A percentile compares a stretch with the other conserved stretches of the same genome.
Conservation (phyloP, 1,139 yeast species). For the Suhomyces ambrosiae region DNA sequence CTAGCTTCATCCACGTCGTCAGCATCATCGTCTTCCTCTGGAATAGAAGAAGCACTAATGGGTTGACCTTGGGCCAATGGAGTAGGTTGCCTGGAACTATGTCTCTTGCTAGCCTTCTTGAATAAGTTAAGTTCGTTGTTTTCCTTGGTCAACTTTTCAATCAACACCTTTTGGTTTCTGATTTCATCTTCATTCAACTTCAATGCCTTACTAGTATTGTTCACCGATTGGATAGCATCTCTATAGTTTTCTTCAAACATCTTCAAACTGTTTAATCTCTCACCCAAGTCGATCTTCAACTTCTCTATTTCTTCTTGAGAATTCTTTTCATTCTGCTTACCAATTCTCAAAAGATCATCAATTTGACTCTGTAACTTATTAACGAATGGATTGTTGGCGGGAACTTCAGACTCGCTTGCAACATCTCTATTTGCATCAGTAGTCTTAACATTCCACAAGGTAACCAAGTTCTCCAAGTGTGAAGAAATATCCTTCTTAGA, state of each 20-base stretch:
- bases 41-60: slow-evolving; percentile 14
- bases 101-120: slow-evolving; percentile 45
- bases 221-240: slow-evolving; percentile 70
- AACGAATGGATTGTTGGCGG: slow-evolving; percentile 31
- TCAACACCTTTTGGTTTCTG: slow-evolving; percentile 56
- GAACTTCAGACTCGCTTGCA: slow-evolving; percentile 4
- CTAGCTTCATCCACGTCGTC: slow-evolving; percentile 44
- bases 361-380: slow-evolving; percentile 50
- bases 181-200: slow-evolving; percentile 73
- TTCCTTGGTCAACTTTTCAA: slow-evolving; percentile 62
- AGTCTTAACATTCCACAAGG: slow-evolving; percentile 33
- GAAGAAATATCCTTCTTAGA: slow-evolving; percentile 40
- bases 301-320: slow-evolving; percentile 37
- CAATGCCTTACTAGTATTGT: slow-evolving; percentile 75
- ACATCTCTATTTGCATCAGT: slow-evolving; percentile 13
- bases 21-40: slow-evolving; percentile 23
- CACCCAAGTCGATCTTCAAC: slow-evolving; percentile 38
- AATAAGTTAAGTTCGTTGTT: slow-evolving; percentile 67
- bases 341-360: slow-evolving; percentile 44
- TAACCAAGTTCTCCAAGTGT: slow-evolving; percentile 43
- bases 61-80: slow-evolving; percentile 22
- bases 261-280: slow-evolving; percentile 38
- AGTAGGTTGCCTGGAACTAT: slow-evolving; percentile 29
- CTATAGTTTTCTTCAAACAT: slow-evolving; percentile 58
- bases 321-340: slow-evolving; percentile 40